These are phyloP conservation scores for Cystobasidium ongulense DNA, from an alignment of 768 basidiomycete genomes.

Conservation along the genomic window DNA sequence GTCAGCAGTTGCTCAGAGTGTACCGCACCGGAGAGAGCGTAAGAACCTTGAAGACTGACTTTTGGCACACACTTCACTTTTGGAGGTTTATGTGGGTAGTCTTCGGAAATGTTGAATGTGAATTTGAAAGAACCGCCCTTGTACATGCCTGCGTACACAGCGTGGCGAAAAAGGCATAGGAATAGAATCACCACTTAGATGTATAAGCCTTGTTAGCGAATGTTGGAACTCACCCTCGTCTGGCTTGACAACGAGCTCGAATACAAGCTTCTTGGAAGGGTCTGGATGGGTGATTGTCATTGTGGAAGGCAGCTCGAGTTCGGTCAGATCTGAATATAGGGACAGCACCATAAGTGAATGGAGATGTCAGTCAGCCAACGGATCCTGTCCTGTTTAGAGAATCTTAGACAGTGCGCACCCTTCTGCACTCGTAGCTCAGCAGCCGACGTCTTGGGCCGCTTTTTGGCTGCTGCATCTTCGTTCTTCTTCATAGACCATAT, in stretches of 20 bases:
- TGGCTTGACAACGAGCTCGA: conserved; percentile 85
- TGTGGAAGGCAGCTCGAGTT: conserved; percentile 86
- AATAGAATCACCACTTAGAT: too few relatives aligned
- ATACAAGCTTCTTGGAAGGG: conserved; percentile 90
- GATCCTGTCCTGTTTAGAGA: too few relatives aligned
- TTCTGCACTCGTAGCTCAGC: conserved; percentile 99
- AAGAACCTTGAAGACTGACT: conserved; percentile 58
- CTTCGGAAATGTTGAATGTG: conserved; percentile 90
- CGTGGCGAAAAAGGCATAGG: neutral
- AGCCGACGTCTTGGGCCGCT: conserved; percentile 94
- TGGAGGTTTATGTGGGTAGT: conserved; percentile 98
- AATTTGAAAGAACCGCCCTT: conserved; percentile 88
- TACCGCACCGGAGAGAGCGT: too few relatives aligned
- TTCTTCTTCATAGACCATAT: conserved; percentile 99
- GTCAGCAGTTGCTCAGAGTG: neutral
- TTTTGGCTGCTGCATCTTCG: conserved; percentile 93
- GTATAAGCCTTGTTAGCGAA: neutral
- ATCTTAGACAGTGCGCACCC: conserved; percentile 59
- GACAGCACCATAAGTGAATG: neutral
- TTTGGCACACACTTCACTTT: conserved; percentile 96
- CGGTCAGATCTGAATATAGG: conserved; percentile 69
- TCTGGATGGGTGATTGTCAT: conserved; percentile 94
- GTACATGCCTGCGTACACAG: conserved; percentile 72
- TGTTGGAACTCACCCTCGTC: conserved; percentile 65
- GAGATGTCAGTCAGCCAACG: neutral